Conservation (phyloP, 2,329 filamentous ascomycete genomes). For the Aspergillus melleus region DNA sequence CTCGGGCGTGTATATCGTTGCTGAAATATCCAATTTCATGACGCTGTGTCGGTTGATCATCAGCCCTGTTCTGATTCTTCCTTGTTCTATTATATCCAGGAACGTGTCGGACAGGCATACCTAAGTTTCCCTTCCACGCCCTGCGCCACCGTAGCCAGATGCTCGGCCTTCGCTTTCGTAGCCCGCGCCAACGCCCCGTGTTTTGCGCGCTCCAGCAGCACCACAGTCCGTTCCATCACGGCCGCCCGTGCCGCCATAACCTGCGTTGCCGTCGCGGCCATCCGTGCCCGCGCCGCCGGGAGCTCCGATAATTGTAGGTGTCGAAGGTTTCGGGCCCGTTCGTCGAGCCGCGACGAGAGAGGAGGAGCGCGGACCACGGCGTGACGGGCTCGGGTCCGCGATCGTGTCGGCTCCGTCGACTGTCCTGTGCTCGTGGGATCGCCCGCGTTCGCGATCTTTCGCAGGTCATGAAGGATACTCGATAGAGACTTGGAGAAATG, state of each 20-base stretch:
- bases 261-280: slow-evolving; percentile 36
- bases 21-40: slow-evolving; percentile 37
- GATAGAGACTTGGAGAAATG: slow-evolving; percentile 29
- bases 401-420: slow-evolving; percentile 13
- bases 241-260: slow-evolving; percentile 34
- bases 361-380: slow-evolving; percentile 8
- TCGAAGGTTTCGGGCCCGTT: slow-evolving; percentile 30
- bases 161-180: slow-evolving; percentile 40
- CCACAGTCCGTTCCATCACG: slow-evolving; percentile 38
- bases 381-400: slow-evolving; percentile 15
- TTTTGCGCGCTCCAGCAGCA: slow-evolving; percentile 42
- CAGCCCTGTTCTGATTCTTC: not conserved
- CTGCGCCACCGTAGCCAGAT: slow-evolving; percentile 40
- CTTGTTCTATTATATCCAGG: not conserved
- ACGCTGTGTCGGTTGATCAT: slow-evolving; percentile 25
- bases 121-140: slow-evolving; percentile 38
- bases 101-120: slow-evolving; percentile 25
- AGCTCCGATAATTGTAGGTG: slow-evolving; percentile 33
- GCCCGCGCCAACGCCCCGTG: slow-evolving; percentile 38
- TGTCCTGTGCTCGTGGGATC: slow-evolving; percentile 10
- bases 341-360: slow-evolving; percentile 29
- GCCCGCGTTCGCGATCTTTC: slow-evolving; percentile 25
- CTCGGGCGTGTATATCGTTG: slow-evolving; percentile 41
- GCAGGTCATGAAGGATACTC: slow-evolving; percentile 27
- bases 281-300: slow-evolving; percentile 31